phyloP scores from a whole-genome alignment of 495 filamentous ascomycete species.

The Penicillium simplicissimum region DNA sequence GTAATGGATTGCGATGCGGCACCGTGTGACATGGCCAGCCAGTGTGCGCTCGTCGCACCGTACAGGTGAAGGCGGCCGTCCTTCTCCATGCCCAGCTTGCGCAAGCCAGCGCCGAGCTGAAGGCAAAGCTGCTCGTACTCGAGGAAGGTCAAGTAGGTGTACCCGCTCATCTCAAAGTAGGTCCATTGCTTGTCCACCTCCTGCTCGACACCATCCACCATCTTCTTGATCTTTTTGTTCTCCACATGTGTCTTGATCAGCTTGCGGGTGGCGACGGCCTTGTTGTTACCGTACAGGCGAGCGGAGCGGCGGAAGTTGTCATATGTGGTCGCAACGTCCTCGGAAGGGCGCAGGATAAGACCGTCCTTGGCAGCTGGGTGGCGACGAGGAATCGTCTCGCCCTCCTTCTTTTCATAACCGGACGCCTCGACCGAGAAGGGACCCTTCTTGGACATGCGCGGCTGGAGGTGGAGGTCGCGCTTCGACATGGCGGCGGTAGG shows the following conservation, averaged over 20 bases:
- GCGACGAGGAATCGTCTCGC: conserved; percentile 89
- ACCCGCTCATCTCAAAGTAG: conserved; percentile 89
- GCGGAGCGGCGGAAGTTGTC: conserved; percentile 81
- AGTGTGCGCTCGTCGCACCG: conserved; percentile 82
- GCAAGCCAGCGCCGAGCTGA: conserved; percentile 73
- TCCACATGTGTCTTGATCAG: conserved; percentile 85
- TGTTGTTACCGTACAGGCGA: conserved; percentile 83
- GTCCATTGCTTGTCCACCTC: conserved; percentile 96
- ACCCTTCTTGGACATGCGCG: conserved; percentile 55
- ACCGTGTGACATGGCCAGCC: conserved; percentile 74
- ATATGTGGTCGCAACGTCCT: conserved; percentile 78
- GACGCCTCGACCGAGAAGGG: conserved; percentile 83
- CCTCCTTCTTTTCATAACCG: conserved; percentile 66
- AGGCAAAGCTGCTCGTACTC: conserved; percentile 81
- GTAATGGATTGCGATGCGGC: conserved; percentile 89
- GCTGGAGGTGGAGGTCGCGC: conserved; percentile 60
- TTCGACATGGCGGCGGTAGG: conserved; percentile 37
- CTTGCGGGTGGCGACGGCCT: conserved; percentile 77
- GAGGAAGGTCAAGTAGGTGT: conserved; percentile 82
- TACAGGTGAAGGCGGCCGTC: conserved; percentile 81
- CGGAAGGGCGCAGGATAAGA: conserved; percentile 63
- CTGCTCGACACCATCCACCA: conserved; percentile 83
- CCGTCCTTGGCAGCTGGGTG: conserved; percentile 70
- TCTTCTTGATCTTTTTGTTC: conserved; percentile 96
- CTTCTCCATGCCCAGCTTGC: conserved; percentile 75